Evolutionary conservation across 2,329 filamentous ascomycete species (phyloP).

Genomic region (Ophiostoma australiae): DNA sequence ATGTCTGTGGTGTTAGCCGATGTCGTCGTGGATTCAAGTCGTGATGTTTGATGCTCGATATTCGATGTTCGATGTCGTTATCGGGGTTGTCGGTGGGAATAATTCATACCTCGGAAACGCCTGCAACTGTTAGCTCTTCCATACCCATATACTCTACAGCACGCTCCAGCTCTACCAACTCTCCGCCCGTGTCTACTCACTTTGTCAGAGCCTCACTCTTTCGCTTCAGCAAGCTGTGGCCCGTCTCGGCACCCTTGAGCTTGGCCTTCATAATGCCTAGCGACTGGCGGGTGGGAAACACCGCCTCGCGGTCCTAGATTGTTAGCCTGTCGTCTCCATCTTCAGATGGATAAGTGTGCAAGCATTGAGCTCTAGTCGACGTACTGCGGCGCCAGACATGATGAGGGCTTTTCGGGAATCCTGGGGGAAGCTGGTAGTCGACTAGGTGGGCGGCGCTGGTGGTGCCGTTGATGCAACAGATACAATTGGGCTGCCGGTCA

Average conservation of each 20-base stretch:
- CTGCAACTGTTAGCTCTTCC: slow-evolving; percentile 41
- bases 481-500: neutral
- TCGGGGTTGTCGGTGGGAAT: neutral
- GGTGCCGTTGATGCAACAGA: neutral
- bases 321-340: neutral
- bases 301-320: slow-evolving; percentile 78
- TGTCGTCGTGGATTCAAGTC: neutral
- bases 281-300: slow-evolving; percentile 97
- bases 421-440: neutral
- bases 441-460: neutral
- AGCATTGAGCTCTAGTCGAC: slow-evolving; percentile 22
- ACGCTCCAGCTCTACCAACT: neutral
- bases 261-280: slow-evolving; percentile 96
- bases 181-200: slow-evolving; percentile 45
- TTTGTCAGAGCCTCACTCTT: slow-evolving; percentile 98
- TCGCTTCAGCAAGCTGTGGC: slow-evolving; percentile 90
- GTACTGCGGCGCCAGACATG: slow-evolving; percentile 31
- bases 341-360: neutral
- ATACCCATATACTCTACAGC: neutral
- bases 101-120: slow-evolving; percentile 72
- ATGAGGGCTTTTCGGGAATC: slow-evolving; percentile 26
- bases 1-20: slow-evolving; percentile 59
- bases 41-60: neutral
- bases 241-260: slow-evolving; percentile 86
- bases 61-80: neutral